Base-by-base conservation (phyloP, 345 rosid species). In the Trapa incisa region DNA sequence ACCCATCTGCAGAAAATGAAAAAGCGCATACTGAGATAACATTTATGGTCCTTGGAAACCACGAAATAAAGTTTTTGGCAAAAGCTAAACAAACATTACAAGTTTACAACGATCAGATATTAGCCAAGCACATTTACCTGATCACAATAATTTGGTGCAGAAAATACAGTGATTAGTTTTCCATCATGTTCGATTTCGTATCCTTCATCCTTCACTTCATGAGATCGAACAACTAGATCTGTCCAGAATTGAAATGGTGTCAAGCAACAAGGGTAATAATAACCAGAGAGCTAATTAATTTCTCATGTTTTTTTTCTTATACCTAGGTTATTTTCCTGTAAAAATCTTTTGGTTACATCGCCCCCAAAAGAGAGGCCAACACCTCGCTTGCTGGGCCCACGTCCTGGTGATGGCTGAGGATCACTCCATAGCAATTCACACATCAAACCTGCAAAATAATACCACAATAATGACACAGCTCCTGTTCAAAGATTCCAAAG, bases 131-230 rank as follows among this genome's bases (percentile, higher is more conserved):
- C 16, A 76, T 39, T 79, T 82, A 94, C 99, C 99, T 91, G 97
- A 72, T 94, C 99, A 81, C 99, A 94, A 72, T 94, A 94, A 74
- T 94, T 94, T 80, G 99, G 99, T 0, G 99, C 99, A 60, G 99
- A 94, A 75, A 94, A 94, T 61, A 94, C 96, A 0, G 99, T 94
- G 61, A 94, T 89, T 60, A 94, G 95, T 78, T 89, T 94, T 52
- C 99, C 99, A 37, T 89, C 96, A 75, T 94, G 99, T 76, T 94
- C 99, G 22, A 94, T 86, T 76, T 94, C 97, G 67, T 91, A 91
- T 15, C 97, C 99, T 84, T 94, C 99, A 39, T 91, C 97, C 80
- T 94, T 94, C 2, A 94, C 97, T 82, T 94, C 99, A 65, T 94
- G 99, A n/a, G 99, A 94, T 9, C 99, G 86, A 47, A 94, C 90